A percentile compares a stretch with the other conserved stretches of the same genome.
Evolutionary conservation across 2,329 filamentous ascomycete genomes (phyloP).

Genomic region (Anisogramma anomala): DNA sequence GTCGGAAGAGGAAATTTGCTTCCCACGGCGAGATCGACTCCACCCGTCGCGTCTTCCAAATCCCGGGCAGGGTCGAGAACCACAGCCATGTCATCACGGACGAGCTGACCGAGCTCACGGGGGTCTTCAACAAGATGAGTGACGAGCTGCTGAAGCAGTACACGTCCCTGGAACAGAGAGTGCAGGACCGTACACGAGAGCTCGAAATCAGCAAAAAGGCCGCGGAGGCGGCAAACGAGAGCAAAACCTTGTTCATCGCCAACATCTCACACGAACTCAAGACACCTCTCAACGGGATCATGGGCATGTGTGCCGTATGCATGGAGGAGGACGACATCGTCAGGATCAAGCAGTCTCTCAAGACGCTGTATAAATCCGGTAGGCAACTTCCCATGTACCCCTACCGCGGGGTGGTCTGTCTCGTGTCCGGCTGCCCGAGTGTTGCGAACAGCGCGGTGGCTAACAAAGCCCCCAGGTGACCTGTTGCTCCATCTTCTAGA

Average conservation of each 20-base stretch:
- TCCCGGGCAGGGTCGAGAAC: slow-evolving; percentile 71
- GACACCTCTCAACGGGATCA: slow-evolving; percentile 87
- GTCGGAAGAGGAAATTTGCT: slow-evolving; percentile 18
- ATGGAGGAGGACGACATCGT: slow-evolving; percentile 79
- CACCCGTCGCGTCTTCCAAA: slow-evolving; percentile 56
- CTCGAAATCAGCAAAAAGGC: slow-evolving; percentile 83
- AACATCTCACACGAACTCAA: slow-evolving; percentile 85
- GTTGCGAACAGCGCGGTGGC: slow-evolving; percentile 1
- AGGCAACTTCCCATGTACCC: slow-evolving; percentile 18
- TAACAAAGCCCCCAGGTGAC: slow-evolving; percentile 36
- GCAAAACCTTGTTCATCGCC: slow-evolving; percentile 94
- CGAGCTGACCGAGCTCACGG: slow-evolving; percentile 71
- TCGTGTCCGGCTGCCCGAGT: too few species aligned
- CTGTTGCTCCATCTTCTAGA: slow-evolving; percentile 75
- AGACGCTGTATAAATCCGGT: slow-evolving; percentile 78
- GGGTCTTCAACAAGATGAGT: slow-evolving; percentile 87
- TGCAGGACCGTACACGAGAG: slow-evolving; percentile 70
- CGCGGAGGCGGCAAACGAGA: slow-evolving; percentile 89
- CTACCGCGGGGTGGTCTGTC: too few species aligned
- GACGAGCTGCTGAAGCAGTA: slow-evolving; percentile 85
- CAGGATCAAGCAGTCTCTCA: slow-evolving; percentile 70
- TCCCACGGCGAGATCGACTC: slow-evolving; percentile 28
- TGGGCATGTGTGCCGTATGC: slow-evolving; percentile 87
- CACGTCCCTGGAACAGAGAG: slow-evolving; percentile 69
- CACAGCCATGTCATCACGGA: slow-evolving; percentile 67